phyloP scores from a whole-genome alignment of 2,329 filamentous ascomycete species.

The Colletotrichum caudatum region DNA sequence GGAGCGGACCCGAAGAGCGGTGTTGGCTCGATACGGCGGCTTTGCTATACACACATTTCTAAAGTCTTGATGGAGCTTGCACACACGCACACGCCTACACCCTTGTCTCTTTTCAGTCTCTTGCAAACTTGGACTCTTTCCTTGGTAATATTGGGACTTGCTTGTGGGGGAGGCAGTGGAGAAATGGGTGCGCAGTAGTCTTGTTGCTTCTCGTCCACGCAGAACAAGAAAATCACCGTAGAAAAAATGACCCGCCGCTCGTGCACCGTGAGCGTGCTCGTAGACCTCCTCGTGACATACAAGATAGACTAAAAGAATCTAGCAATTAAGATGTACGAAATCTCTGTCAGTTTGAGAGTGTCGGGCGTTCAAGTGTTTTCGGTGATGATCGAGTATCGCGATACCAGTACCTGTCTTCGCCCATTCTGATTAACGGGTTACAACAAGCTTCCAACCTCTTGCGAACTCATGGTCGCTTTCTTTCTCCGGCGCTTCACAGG shows the following conservation, averaged over 20 bases:
- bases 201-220: conserved; percentile 20
- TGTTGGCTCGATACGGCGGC: conserved; percentile 26
- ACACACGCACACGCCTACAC: conserved; percentile 1
- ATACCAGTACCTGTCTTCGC: neutral
- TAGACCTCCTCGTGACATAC: conserved; percentile 27
- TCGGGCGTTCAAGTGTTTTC: neutral
- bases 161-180: neutral
- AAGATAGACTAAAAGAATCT: conserved; percentile 36
- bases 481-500: neutral
- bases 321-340: conserved; percentile 36
- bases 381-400: neutral
- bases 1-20: conserved; percentile 28
- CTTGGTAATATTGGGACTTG: conserved; percentile 5
- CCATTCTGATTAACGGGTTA: neutral
- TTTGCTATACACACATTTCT: conserved; percentile 38
- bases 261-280: conserved; percentile 29
- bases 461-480: neutral
- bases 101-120: conserved; percentile 18
- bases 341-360: conserved; percentile 5
- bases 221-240: conserved; percentile 29
- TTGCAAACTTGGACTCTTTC: conserved; percentile 13
- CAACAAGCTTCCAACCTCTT: neutral
- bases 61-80: conserved; percentile 28
- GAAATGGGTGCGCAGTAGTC: conserved; percentile 18
- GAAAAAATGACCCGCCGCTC: conserved; percentile 24